Evolutionary conservation across 768 basidiomycete species (phyloP).

Genomic region (Lactifluus subvellereus): DNA sequence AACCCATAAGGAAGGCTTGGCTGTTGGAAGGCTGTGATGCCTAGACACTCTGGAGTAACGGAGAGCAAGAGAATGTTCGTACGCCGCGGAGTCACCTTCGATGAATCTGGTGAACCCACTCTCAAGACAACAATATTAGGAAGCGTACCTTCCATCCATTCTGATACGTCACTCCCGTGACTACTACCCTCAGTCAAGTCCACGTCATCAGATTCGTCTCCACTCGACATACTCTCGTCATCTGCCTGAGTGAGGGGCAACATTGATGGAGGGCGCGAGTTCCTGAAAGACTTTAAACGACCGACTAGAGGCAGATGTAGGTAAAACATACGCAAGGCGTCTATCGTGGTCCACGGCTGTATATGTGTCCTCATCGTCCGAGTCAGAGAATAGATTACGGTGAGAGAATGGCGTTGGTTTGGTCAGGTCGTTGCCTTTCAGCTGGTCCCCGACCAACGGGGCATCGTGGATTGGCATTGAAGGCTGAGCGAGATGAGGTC

Average conservation of each 20-base stretch:
- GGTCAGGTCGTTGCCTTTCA: background rate
- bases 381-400: slow-evolving; percentile 42
- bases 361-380: slow-evolving; percentile 56
- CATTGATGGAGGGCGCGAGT: slow-evolving; percentile 45
- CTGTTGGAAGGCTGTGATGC: slow-evolving; percentile 40
- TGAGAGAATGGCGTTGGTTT: slow-evolving; percentile 17
- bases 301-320: background rate
- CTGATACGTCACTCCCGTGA: slow-evolving; percentile 37
- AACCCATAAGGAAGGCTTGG: slow-evolving; percentile 41
- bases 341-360: slow-evolving; percentile 68
- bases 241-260: slow-evolving; percentile 36
- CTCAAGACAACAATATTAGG: background rate
- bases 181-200: slow-evolving; percentile 52
- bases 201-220: slow-evolving; percentile 76
- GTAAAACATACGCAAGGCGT: slow-evolving; percentile 53
- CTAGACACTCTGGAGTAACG: slow-evolving; percentile 46
- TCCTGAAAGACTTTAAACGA: slow-evolving; percentile 32
- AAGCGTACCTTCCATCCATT: slow-evolving; percentile 43
- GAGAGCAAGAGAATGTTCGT: background rate
- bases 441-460: background rate
- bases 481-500: slow-evolving; percentile 1
- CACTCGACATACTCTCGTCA: slow-evolving; percentile 51
- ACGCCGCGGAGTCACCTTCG: background rate
- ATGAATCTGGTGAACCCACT: background rate
- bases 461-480: background rate